Evolutionary conservation across 2,329 filamentous ascomycete genomes (phyloP).

Genomic region (Sclerotinia nivalis): DNA sequence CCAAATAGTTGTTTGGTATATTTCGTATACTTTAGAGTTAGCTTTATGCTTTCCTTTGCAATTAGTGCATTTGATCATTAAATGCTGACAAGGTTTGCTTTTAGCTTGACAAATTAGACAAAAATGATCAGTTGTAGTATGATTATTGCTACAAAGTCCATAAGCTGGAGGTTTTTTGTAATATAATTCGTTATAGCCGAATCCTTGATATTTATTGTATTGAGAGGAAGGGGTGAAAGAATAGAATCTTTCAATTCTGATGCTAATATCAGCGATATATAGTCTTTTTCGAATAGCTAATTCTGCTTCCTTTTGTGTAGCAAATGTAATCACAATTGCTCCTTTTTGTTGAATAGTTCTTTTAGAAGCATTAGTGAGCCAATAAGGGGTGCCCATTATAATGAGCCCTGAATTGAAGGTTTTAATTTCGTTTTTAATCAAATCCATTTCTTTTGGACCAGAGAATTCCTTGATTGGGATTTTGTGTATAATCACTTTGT

Average conservation of each 20-base stretch:
- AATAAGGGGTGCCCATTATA: too few relatives aligned
- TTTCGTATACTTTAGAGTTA: not conserved
- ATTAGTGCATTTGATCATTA: not conserved
- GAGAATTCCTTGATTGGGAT: too few relatives aligned
- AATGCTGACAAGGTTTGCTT: not conserved
- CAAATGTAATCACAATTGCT: not conserved
- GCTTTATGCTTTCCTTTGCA: not conserved
- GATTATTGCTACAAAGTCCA: fast-evolving
- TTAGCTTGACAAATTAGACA: not conserved
- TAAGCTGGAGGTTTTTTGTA: not conserved
- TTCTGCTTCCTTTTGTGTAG: not conserved
- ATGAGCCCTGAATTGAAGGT: too few relatives aligned
- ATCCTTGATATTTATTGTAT: not conserved
- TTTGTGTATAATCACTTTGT: too few relatives aligned
- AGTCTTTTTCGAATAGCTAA: not conserved
- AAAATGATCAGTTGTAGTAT: too few relatives aligned
- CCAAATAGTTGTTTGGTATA: too few relatives aligned
- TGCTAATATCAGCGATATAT: not conserved
- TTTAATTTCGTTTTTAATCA: too few relatives aligned
- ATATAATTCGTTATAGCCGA: not conserved
- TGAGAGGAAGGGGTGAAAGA: not conserved
- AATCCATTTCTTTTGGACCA: too few relatives aligned
- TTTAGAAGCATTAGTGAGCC: too few relatives aligned
- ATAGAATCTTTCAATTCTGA: not conserved
- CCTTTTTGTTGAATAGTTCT: not conserved